Base-by-base conservation (phyloP, 148 eudicot species). In the Drosera capensis region DNA sequence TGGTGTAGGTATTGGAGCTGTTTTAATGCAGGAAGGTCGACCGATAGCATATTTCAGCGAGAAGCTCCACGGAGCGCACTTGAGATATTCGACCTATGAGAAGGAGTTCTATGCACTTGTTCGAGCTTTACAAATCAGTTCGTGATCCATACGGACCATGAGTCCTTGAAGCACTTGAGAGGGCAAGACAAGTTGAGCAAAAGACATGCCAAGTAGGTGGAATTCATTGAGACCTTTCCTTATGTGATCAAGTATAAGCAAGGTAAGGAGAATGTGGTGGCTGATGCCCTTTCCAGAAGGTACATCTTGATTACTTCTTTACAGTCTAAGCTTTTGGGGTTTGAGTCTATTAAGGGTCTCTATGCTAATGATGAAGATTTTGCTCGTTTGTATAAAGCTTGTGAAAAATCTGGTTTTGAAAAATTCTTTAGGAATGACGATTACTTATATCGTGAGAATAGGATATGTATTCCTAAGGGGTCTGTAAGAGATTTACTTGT, bases 331-430 rank as follows among this genome's bases (percentile, higher is more conserved):
- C 24, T 56, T 1, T 25, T 46, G 16, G 52, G 52, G 1, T 47
- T 57, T 48, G 53, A 57, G 19, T 19, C n/a, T 5, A 46, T 38
- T 47, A 56, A 56, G 26, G 26, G 18, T 0, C 20, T 37, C 14
- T 46, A 37, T 47, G 26, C 3, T 0, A 5, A 24, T 0, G 25
- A 46, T 46, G 3, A 4, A 6, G 25, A 47, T 25, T 56, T 46
- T 46, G 23, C 19, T 38, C 1, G 5, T 38, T 20, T 25, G 9
- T 56, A 18, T 14, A 11, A 5, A 3, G 5, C 29, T 1, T 55
- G 44, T 23, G 6, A 14, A 15, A 45, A 35, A 18, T 25, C 13
- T 1, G 30, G 39, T 1, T 38, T 14, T 56, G 53, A n/a, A 1
- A 56, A 46, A 15, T 47, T 39, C 20, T 40, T 18, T 15, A 11